These are phyloP conservation scores for Veloporphyrellus conicus DNA, from an alignment of 1,284 basidiomycete genomes.

Conservation along the genomic window DNA sequence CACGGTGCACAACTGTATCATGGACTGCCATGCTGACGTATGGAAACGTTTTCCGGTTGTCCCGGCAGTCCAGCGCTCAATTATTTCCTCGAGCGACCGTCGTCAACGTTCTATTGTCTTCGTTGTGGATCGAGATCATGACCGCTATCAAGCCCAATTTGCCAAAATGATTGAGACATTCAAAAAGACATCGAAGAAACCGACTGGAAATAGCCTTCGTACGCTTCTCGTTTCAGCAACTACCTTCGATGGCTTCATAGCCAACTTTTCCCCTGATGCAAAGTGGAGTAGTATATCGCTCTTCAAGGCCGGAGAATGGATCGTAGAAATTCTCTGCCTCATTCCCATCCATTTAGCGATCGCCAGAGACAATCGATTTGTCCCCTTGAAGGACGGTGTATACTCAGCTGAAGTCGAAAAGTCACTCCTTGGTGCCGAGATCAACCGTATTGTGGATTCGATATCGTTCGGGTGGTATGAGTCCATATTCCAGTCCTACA, in stretches of 20 bases:
- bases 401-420: conserved; percentile 46
- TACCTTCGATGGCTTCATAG: conserved; percentile 17
- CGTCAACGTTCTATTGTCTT: conserved; percentile 38
- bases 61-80: conserved; percentile 48
- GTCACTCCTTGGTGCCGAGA: conserved; percentile 52
- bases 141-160: conserved; percentile 41
- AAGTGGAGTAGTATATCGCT: conserved; percentile 32
- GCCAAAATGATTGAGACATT: conserved; percentile 44
- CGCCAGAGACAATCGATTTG: conserved; percentile 53
- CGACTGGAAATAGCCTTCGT: conserved; percentile 42
- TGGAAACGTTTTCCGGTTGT: conserved; percentile 62
- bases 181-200: conserved; percentile 47
- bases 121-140: conserved; percentile 37
- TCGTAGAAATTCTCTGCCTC: conserved; percentile 56
- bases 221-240: conserved; percentile 32
- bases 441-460: conserved; percentile 49
- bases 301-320: conserved; percentile 54
- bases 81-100: conserved; percentile 35
- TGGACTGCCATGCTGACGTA: conserved; percentile 55
- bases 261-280: conserved; percentile 3
- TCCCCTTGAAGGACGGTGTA: conserved; percentile 57
- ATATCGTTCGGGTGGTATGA: conserved; percentile 65
- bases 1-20: conserved; percentile 45
- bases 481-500: conserved; percentile 58
- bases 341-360: conserved; percentile 63